These are phyloP conservation scores for Collybiopsis luxurians DNA, from an alignment of 768 basidiomycete species.

Conservation along the genomic window DNA sequence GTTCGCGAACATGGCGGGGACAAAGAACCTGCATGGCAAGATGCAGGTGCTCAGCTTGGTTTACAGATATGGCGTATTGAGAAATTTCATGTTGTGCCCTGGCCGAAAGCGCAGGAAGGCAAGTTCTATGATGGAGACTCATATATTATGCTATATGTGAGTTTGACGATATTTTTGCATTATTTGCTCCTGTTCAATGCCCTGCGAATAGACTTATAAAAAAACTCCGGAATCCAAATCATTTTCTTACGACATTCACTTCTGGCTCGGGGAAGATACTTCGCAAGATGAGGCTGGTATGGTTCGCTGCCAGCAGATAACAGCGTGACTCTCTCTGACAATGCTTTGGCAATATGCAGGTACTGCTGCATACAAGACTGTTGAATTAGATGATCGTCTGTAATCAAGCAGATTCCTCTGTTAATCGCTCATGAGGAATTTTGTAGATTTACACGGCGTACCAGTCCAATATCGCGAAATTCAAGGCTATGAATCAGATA, in stretches of 20 bases:
- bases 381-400: constrained; percentile 64
- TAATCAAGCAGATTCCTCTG: constrained; percentile 3
- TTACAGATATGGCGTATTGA: constrained; percentile 61
- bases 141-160: constrained; percentile 61
- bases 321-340: constrained; percentile 7
- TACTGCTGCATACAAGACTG: constrained; percentile 64
- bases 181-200: too few species aligned
- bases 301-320: too few species aligned
- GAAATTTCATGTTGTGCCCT: constrained; percentile 50
- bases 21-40: constrained; percentile 48
- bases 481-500: constrained; percentile 53
- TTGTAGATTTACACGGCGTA: constrained; percentile 48
- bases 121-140: constrained; percentile 65
- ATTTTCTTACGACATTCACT: constrained; percentile 59
- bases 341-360: constrained; percentile 20
- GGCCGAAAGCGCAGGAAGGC: constrained; percentile 50
- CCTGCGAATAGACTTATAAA: constrained; percentile 66
- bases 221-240: constrained; percentile 41
- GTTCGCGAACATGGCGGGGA: constrained; percentile 53
- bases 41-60: constrained; percentile 39
- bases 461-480: constrained; percentile 64
- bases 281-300: constrained; percentile 50
- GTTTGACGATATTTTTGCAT: constrained; percentile 14
- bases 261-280: constrained; percentile 61
- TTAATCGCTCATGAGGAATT: background rate